Percentiles rank a stretch among this genome's conserved stretches.
Conservation (phyloP, 768 basidiomycete species). For the Neoboletus magnificus region DNA sequence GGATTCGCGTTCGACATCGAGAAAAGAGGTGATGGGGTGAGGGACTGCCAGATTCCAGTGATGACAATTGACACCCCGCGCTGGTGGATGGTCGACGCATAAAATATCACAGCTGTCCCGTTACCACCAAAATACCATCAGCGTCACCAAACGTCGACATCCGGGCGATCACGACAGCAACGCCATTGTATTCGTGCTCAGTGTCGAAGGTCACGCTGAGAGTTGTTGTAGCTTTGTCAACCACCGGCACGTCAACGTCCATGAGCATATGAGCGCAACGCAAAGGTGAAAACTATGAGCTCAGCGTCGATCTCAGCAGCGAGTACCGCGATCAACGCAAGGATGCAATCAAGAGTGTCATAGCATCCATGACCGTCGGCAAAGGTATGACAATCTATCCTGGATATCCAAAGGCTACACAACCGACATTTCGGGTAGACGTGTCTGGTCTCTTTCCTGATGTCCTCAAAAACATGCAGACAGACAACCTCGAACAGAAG, state of each 20-base stretch:
- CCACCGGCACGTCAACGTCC: slow-evolving; percentile 11
- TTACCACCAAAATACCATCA: background rate
- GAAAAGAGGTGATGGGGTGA: background rate
- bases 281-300: slow-evolving; percentile 95
- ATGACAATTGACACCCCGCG: no score
- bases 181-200: background rate
- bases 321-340: slow-evolving; percentile 94
- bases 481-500: slow-evolving; percentile 98
- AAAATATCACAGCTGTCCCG: background rate
- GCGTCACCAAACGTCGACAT: background rate
- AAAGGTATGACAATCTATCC: slow-evolving; percentile 61
- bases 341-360: slow-evolving; percentile 97
- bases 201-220: background rate
- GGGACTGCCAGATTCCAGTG: background rate
- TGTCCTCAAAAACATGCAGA: slow-evolving; percentile 99
- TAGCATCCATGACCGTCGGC: slow-evolving; percentile 98
- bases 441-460: slow-evolving; percentile 95
- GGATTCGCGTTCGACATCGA: background rate
- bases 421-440: slow-evolving; percentile 40
- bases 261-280: slow-evolving; percentile 54
- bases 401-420: slow-evolving; percentile 4
- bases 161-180: background rate
- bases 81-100: no score
- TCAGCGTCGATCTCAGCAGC: slow-evolving; percentile 94
- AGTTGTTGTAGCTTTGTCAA: background rate